Evolutionary conservation across 1,284 basidiomycete genomes (phyloP), one percentile per base, ranked within the genome.

Genomic region (Ustilago curta): DNA sequence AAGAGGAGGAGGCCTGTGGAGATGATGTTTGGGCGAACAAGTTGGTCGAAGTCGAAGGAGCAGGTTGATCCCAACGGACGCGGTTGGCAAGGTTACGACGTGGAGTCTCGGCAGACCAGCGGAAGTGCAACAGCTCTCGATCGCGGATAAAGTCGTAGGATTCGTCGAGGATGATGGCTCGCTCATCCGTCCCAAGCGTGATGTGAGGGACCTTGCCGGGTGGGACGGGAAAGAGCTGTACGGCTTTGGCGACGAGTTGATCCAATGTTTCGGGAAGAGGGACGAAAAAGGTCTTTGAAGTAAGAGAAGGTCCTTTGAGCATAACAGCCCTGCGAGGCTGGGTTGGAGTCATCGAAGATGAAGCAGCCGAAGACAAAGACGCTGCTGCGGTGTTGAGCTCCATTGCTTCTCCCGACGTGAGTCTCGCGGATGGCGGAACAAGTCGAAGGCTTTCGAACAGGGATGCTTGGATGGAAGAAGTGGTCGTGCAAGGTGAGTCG

Each of bases 121-220:
- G 77, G 35, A 83, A 73, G 32, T 79, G 70, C 21, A 83, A 56
- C 8, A 82, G 60, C 42, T 83, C 82, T 21, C 82, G 68, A 47
- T 83, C 82, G 48, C 78, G 74, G 8, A 83, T 64, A 45, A 81
- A 80, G 7, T 76, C 77, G 58, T 79, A 72, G 1, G 80, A 76
- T 52, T 83, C 82, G 23, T 76, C 47, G n/a, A 82, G 66, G 25
- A 83, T 58, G 59, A 82, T 73, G 27, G 81, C 80, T 32, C 77
- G 63, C 58, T 74, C 70, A 19, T 81, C 71, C 2, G 67, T 47
- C 8, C 76, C 80, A 19, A 82, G 67, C 3, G 80, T 74, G 45
- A 83, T 74, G 51, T 80, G 71, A 11, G 82, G 79, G 5, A 79
- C 77, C 50, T 79, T 75, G 25, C 76, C 78, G 0, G 81, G 69